Conservation (phyloP, 1,284 basidiomycete species). For the Pholiota adiposa region DNA sequence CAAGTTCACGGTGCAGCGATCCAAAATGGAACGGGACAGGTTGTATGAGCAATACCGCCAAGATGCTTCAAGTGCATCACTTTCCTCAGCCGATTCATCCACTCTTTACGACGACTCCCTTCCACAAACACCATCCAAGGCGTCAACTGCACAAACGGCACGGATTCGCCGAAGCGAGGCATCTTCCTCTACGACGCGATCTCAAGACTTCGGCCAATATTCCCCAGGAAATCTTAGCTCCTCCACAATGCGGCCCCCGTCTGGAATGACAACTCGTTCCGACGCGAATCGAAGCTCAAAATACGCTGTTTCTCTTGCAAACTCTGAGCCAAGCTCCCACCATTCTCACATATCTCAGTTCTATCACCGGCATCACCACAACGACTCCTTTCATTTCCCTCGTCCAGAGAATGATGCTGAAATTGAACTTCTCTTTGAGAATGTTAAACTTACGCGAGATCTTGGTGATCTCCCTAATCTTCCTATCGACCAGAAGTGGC, state of each 20-base stretch:
- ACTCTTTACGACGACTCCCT: slow-evolving; percentile 62
- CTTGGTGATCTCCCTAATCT: slow-evolving; percentile 64
- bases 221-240: slow-evolving; percentile 36
- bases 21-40: slow-evolving; percentile 57
- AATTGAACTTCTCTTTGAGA: slow-evolving; percentile 79
- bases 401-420: slow-evolving; percentile 75
- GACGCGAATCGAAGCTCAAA: slow-evolving; percentile 64
- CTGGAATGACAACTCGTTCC: slow-evolving; percentile 59
- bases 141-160: slow-evolving; percentile 38
- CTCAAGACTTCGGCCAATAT: slow-evolving; percentile 54
- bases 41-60: slow-evolving; percentile 45
- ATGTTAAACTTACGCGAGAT: slow-evolving; percentile 71
- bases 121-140: slow-evolving; percentile 20
- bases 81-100: slow-evolving; percentile 60
- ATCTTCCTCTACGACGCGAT: slow-evolving; percentile 48
- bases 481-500: slow-evolving; percentile 89
- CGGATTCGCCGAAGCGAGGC: slow-evolving; percentile 59
- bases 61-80: slow-evolving; percentile 49
- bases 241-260: slow-evolving; percentile 52
- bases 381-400: slow-evolving; percentile 73
- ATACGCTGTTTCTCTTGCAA: slow-evolving; percentile 59
- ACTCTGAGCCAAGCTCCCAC: slow-evolving; percentile 55
- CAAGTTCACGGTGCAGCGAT: slow-evolving; percentile 52
- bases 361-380: slow-evolving; percentile 49
- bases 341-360: slow-evolving; percentile 60